Conservation (phyloP, 805 yeast genomes). For the Wickerhamiella dianesei region DNA sequence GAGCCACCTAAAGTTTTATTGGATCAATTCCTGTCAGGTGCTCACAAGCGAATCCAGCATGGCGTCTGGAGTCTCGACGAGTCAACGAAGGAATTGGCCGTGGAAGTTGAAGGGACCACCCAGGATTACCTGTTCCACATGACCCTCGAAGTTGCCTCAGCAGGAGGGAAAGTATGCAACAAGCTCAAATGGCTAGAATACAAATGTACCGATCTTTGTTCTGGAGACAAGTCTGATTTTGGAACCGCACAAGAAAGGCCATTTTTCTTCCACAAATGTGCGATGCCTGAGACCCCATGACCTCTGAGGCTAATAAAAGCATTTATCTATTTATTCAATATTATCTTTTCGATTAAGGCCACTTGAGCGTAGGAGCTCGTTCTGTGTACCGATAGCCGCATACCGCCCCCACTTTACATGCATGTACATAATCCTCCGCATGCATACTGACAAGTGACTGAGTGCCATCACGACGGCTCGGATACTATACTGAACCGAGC, state of each 20-base stretch:
- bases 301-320: no score
- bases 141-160: constrained; percentile 41
- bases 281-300: background rate
- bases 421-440: no score
- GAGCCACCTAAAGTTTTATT: constrained; percentile 60
- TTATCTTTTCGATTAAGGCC: no score
- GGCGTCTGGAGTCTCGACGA: constrained; percentile 41
- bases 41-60: constrained; percentile 2
- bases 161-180: constrained; percentile 53
- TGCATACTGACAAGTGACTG: no score
- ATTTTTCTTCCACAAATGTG: constrained; percentile 46
- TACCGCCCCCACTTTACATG: no score
- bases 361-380: no score
- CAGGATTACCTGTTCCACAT: constrained; percentile 51
- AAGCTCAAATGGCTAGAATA: constrained; percentile 60
- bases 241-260: constrained; percentile 60
- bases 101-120: constrained; percentile 32
- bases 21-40: background rate
- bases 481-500: no score
- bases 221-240: constrained; percentile 42
- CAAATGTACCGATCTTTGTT: constrained; percentile 41
- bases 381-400: no score
- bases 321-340: no score
- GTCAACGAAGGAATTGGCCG: constrained; percentile 37
- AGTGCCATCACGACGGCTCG: no score